Evolutionary conservation across 179 eudicot species (phyloP), one percentile per base, ranked within the genome.

Genomic region (Spinacia oleracea): DNA sequence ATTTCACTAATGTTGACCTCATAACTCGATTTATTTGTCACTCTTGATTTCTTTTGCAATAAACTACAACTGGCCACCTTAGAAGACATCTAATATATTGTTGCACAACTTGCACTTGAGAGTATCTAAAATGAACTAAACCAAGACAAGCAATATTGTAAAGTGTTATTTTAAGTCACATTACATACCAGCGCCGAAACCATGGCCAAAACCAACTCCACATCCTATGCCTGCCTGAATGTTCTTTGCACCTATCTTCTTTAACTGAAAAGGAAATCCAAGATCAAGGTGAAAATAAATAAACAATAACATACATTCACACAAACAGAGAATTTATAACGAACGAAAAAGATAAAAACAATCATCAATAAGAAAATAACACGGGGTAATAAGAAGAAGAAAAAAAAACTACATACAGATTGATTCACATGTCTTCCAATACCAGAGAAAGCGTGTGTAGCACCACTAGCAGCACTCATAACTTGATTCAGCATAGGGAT

Each of bases 121-220:
- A 75, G 38, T 2, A 51, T 63, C 55, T 23, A 9, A 51, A 38
- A 63, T 10, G 32, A 48, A 25, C 67, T 5, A 66, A 38, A 75
- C 56, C 51, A 58, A 69, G 69, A 32, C 66, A 73, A 80, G 69
- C 40, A 80, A 65, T 42, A 29, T 70, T 7, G 80, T 20, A 40
- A 55, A 53, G 73, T 12, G 64, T n/a, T 64, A 60, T 25, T 50
- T 46, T 43, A 32, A 78, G 59, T 45, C 23, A 81, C 88, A 62
- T 45, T 20, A 81, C 88, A 62, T 89, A 93, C 99, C 98, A 78
- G 91, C 86, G 82, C 99, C 99, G 78, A 91, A 89, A 79, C 99
- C 99, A 85, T 96, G 98, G 42, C 98, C 98, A 79, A 93, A 87
- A 85, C 99, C 99, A 83, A 96, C 90, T 84, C 99, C 99, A 80